Base-by-base conservation (phyloP, 139 green algal species). In the Desmodesmus armatus region DNA sequence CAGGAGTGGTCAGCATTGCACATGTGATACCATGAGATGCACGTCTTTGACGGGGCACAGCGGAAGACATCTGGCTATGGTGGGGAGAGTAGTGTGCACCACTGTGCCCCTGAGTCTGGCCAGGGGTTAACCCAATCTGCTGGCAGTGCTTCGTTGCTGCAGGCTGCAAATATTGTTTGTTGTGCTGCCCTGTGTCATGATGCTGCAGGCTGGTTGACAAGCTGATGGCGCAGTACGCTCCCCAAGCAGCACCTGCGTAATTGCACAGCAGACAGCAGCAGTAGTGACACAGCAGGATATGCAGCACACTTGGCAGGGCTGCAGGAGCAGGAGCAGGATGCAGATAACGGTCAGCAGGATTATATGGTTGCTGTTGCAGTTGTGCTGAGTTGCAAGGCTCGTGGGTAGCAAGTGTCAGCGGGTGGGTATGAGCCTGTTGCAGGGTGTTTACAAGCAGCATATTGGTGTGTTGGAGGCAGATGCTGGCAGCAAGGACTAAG, bases 141-240 rank as follows among this genome's bases (percentile, higher is more conserved):
- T 9, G 6, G 15, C 17, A 27, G 55, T 19, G 17, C 27, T 19
- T 19, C n/a, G 21, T 5, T n/a, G 21, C 6, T 27, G 17, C n/a
- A 31, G 17, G 55, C 21, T 9, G n/a, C 60, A 6, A 39, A 27
- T 25, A 35, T 40, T 43, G 44, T 66, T 37, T 25, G 31, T 35
- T 31, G 17, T 29, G 27, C 4, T 58, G 21, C 33, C 60, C 58
- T n/a, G 39, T 39, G 3, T 27, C 27, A 23, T 25, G 21, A 41
- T 63, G 37, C 25, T 74, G 60, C 78, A 84, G 78, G 60, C 41
- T 75, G 35, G 60, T 75, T 47, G 60, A 84, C 19, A 41, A 43
- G n/a, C 31, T 75, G 58, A 33, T 84, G 25, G 78, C 78, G 11
- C 76, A 84, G 43, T 84, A 84, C 65, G 78, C 62, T 21, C 62